Base-by-base conservation (phyloP, 352 stramenopile genomes). In the Pelagophyceae sp. region DNA sequence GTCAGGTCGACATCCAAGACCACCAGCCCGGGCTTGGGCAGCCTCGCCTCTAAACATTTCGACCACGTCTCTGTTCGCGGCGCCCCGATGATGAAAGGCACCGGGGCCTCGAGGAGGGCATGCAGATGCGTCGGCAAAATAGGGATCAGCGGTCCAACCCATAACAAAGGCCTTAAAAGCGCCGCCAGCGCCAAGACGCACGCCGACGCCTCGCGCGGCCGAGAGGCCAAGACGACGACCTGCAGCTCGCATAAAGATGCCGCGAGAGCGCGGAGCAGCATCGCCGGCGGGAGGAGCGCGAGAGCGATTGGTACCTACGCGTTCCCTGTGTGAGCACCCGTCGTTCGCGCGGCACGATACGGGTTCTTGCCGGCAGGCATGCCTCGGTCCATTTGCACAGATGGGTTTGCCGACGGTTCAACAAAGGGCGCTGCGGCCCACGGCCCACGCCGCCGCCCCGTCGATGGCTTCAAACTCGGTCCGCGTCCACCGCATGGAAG, bases 191-290 rank as follows among this genome's bases (percentile, higher is more conserved):
- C 77, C 6, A 81, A 69, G 29, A 82, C 79, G 23, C 27, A 11
- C 17, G 72, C 60, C 11, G 60, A 17, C 11, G 5, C 72, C 19
- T 11, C 5, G 33, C 6, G 2, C 15, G 33, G 35, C 5, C 2
- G 17, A 1, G 5, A 3, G 33, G 67, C 5, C 15, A 74, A 5
- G 72, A 77, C 40, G 51, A 77, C 74, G 38, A 83, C 80, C 80
- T 83, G 80, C 38, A 79, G 72, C 77, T 83, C 80, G 75, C 80
- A 82, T 54, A 83, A 74, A 17, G 80, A 40, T 31, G 63, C 80
- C 19, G 77, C 80, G 29, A 83, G 71, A 6, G 80, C 80, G 20
- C 69, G 61, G 45, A 83, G 63, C 19, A 82, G 38, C 25, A 54
- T 75, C 31, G 51, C 51, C 31, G 54, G 23, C 6, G 80, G 80